Percentiles rank a stretch among this genome's conserved stretches.
phyloP scores from a whole-genome alignment of 169 alveolate species.

The Plasmodium berghei region DNA sequence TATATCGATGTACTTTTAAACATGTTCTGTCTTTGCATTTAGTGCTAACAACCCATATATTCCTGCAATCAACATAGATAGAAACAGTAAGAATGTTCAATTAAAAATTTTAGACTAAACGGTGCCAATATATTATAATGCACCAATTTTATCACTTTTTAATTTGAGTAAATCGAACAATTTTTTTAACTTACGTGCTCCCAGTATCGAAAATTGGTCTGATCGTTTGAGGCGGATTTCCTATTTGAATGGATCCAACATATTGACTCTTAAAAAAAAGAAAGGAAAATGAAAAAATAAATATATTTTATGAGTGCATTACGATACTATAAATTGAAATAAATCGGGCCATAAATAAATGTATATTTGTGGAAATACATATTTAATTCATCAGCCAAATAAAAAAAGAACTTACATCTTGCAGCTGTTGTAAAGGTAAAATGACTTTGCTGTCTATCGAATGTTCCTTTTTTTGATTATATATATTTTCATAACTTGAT shows the following conservation, averaged over 20 bases:
- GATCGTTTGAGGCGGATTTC: slow-evolving; percentile 87
- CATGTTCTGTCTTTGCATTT: slow-evolving; percentile 81
- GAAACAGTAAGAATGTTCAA: not conserved
- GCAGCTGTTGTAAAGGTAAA: slow-evolving; percentile 51
- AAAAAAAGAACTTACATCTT: slow-evolving; percentile 45
- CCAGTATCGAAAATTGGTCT: slow-evolving; percentile 90
- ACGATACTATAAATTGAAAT: too few species aligned
- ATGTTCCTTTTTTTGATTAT: not conserved
- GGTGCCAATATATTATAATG: too few species aligned
- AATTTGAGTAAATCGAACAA: slow-evolving; percentile 41
- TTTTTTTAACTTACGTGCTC: slow-evolving; percentile 83
- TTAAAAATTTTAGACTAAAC: too few species aligned
- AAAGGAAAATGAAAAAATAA: not conserved
- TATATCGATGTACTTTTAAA: slow-evolving; percentile 77
- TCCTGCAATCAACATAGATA: slow-evolving; percentile 40
- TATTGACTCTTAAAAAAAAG: slow-evolving; percentile 74
- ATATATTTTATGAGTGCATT: not conserved
- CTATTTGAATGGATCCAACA: slow-evolving; percentile 82
- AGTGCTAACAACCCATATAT: slow-evolving; percentile 83
- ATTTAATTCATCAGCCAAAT: too few species aligned
- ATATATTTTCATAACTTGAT: not conserved
- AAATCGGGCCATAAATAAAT: too few species aligned
- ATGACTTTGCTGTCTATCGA: slow-evolving; percentile 10
- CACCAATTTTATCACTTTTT: slow-evolving; percentile 22
- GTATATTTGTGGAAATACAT: too few species aligned